Evolutionary conservation across 2,329 filamentous ascomycete species (phyloP), one percentile per base, ranked within the genome.

Genomic region (Fusarium tupiense): DNA sequence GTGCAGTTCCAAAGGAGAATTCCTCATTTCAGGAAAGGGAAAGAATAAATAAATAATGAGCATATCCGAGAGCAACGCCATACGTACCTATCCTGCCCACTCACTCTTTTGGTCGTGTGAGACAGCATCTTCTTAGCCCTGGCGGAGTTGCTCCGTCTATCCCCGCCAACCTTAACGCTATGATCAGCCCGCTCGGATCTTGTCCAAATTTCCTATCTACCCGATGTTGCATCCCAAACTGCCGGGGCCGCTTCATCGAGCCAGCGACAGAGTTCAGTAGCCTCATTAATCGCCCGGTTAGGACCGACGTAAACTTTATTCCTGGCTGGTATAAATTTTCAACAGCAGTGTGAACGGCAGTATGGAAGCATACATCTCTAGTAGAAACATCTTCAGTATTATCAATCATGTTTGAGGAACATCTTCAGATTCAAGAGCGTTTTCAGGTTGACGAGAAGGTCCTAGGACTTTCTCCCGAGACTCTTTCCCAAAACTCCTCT

Each of bases 341-440:
- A 26, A 11, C 12, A 3, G 7, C 31, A 35, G 4, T 4, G 20
- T 52, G 49, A 20, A 10, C 12, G 7, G 19, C 49, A 20, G 0
- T 3, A 13, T 20, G 17, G 17, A 22, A 13, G 10, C 8, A 26
- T 13, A 20, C 2, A 2, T 37, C 10, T 3, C 14, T 2, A 22
- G 10, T 2, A 9, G 0, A 29, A 20, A 17, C 14, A 29, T 3
- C 14, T 5, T 5, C 13, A 6, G 20, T 6, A 3, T 12, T 22
- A 17, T 19, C 14, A 13, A 22, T 26, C 35, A n/a, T 41, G 52
- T 14, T 5, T 9, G 24, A 14, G 13, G 24, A 41, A 4, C 20
- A n/a, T n/a, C 14, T 17, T n/a, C 52, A 22, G 8, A 9, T 19
- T 56, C 19, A n/a, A 22, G 52, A 33, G 29, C 8, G 47, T 12